Base-by-base conservation (phyloP, 2,329 filamentous ascomycete genomes). In the Ophiosphaerella narmari region DNA sequence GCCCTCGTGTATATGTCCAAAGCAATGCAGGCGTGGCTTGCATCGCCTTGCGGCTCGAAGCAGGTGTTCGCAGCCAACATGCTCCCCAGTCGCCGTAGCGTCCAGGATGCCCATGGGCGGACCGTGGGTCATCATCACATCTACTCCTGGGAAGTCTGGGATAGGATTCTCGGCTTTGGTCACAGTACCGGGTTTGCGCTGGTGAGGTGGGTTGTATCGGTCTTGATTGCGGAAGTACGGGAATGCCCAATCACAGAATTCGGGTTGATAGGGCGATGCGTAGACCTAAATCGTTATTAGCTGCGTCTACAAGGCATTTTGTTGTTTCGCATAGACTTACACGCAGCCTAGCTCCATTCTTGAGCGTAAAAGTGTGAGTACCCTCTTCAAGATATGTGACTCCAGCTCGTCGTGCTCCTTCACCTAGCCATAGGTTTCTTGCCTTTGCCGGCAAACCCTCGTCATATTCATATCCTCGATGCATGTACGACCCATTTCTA, bases 51-150 rank as follows among this genome's bases (percentile, higher is more conserved):
- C 70, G 0, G 84, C 84, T 1, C 73, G 69, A 1, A 82, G 72
- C 1, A 87, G 70, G 59, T 80, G 77, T 39, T 77, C 71, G 65
- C 84, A 86, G 0, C 85, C 85, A 1, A 81, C 82, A 16, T 70
- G 60, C 21, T 71, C 62, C 1, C 58, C 55, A 1, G 23, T 36
- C 0, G 33, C 52, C 1, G 71, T 73, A n/a, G 56, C 49, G 57
- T 87, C 85, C 2, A 84, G 69, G 2, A 81, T 65, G 0, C 73
- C 74, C 18, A 70, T 63, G 0, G 84, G 83, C 2, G 84, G 84
- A 1, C 84, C 84, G 60, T 87, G 85, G 0, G 84, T 86, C 60
- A 86, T 76, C 55, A 86, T 73, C 7, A 87, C 74, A 62, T 86
- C 83, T 18, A 84, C 65, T 2, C 54, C 59, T 0, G 75, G 72